Percentiles rank a stretch among this genome's conserved stretches.
Conservation (phyloP, 139 green algal species). For the Zygnema circumcarinatum region DNA sequence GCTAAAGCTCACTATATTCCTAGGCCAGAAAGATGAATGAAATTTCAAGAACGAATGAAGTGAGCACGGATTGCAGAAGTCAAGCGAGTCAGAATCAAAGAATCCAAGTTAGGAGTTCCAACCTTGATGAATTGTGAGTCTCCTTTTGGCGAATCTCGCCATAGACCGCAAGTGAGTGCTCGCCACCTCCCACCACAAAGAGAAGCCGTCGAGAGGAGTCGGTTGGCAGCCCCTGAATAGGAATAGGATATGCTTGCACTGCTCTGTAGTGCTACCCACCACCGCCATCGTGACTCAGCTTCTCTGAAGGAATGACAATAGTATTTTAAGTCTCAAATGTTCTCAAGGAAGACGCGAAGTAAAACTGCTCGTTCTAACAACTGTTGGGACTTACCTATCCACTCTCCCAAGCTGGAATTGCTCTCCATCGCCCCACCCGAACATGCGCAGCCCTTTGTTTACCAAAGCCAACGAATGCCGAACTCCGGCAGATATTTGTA, state of each 20-base stretch:
- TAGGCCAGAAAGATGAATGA: no score
- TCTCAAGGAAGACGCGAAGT: no score
- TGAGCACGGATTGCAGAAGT: no score
- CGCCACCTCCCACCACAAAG: slow-evolving; percentile 25
- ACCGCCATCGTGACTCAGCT: background rate
- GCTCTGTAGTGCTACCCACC: background rate
- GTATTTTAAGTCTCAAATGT: no score
- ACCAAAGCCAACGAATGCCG: slow-evolving; percentile 63
- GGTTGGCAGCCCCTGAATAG: background rate
- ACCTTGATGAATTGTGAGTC: no score
- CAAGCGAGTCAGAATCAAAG: no score
- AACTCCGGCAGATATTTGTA: slow-evolving; percentile 40
- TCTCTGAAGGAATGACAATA: slow-evolving; percentile 11
- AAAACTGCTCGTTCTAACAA: no score
- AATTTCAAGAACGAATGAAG: no score
- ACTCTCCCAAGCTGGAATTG: slow-evolving; percentile 66
- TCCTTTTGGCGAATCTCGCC: background rate
- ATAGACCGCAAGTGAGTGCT: slow-evolving; percentile 28
- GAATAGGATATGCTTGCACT: background rate
- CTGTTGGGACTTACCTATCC: background rate
- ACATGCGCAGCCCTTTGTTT: slow-evolving; percentile 25
- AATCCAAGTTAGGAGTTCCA: no score
- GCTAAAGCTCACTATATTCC: no score
- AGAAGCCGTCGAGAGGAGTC: background rate
- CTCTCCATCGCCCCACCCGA: slow-evolving; percentile 60